Evolutionary conservation across 768 basidiomycete species (phyloP).

Genomic region (Boletus barrowsii): DNA sequence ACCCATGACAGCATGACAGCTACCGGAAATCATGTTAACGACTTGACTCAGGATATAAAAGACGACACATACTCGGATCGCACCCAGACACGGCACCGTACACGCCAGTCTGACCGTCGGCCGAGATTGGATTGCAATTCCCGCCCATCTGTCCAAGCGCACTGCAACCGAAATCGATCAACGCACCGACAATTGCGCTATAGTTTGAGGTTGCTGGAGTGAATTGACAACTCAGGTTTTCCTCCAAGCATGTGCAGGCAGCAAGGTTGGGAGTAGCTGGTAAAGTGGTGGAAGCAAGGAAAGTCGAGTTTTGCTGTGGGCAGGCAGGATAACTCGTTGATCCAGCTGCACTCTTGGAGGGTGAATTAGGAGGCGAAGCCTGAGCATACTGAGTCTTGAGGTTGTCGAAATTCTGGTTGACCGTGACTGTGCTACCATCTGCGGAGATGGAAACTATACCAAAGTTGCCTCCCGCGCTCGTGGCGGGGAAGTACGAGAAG

Average conservation of each 20-base stretch:
- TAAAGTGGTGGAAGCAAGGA: constrained; percentile 63
- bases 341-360: constrained; percentile 54
- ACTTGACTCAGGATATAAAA: neutral
- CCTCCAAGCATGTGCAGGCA: constrained; percentile 76
- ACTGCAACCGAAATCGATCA: constrained; percentile 65
- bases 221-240: constrained; percentile 69
- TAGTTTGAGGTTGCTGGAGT: constrained; percentile 61
- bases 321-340: constrained; percentile 53
- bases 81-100: constrained; percentile 80
- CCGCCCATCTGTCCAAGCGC: constrained; percentile 60
- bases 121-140: constrained; percentile 67
- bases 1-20: constrained; percentile 80
- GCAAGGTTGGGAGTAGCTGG: constrained; percentile 82
- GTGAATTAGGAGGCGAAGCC: constrained; percentile 60
- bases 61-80: constrained; percentile 60
- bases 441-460: constrained; percentile 79
- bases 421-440: constrained; percentile 64
- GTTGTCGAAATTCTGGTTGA: constrained; percentile 63
- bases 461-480: constrained; percentile 68
- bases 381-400: constrained; percentile 60
- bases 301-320: constrained; percentile 55
- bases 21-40: constrained; percentile 26
- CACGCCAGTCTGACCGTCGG: constrained; percentile 66
- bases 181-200: constrained; percentile 53
- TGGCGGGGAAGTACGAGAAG: constrained; percentile 86